These are phyloP conservation scores for Suhomyces coccinellae DNA, from an alignment of 1,139 yeast species.

Conservation along the genomic window DNA sequence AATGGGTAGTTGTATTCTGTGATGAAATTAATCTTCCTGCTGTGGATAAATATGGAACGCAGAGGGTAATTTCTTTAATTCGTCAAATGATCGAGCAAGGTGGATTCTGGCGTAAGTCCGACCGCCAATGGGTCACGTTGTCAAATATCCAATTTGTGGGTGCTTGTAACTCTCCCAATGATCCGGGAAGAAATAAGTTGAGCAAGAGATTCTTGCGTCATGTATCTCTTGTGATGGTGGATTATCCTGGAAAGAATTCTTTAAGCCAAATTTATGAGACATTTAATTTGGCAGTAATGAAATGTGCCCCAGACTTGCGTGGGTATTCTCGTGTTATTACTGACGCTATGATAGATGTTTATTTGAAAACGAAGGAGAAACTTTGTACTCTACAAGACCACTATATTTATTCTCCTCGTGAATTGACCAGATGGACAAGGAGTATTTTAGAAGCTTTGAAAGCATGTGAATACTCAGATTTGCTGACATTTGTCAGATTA, in stretches of 20 bases:
- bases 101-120: constrained; percentile 75
- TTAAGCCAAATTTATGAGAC: constrained; percentile 66
- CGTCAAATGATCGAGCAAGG: constrained; percentile 71
- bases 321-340: constrained; percentile 58
- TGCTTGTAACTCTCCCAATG: constrained; percentile 90
- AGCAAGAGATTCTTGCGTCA: constrained; percentile 71
- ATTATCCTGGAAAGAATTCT: constrained; percentile 72
- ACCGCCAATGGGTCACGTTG: constrained; percentile 67
- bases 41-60: constrained; percentile 74
- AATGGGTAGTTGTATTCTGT: constrained; percentile 82
- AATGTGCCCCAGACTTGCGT: constrained; percentile 60
- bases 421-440: constrained; percentile 82
- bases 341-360: constrained; percentile 67
- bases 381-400: constrained; percentile 51
- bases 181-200: constrained; percentile 68
- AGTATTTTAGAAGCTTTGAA: constrained; percentile 67
- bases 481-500: constrained; percentile 54
- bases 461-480: constrained; percentile 32
- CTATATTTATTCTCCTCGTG: constrained; percentile 86
- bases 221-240: constrained; percentile 68
- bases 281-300: constrained; percentile 58
- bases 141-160: constrained; percentile 80
- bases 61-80: constrained; percentile 68
- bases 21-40: constrained; percentile 90
- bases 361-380: constrained; percentile 40